Evolutionary conservation across 225 moss, liverwort and hornwort genomes (phyloP).

Genomic region (Ulota crispa): DNA sequence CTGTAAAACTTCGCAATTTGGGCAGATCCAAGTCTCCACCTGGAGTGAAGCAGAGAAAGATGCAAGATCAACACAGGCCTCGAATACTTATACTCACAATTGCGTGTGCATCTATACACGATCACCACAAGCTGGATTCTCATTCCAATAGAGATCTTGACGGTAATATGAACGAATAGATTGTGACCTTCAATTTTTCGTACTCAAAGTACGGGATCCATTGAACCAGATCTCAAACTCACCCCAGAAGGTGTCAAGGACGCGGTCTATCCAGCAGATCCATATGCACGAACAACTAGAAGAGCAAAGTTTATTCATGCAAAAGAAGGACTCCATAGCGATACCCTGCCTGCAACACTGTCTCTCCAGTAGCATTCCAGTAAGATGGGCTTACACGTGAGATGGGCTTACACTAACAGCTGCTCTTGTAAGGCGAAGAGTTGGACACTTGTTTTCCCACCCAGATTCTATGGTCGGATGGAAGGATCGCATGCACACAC

Average conservation of each 20-base stretch:
- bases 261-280: conserved; percentile 5
- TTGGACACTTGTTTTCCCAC: conserved; percentile 55
- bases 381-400: conserved; percentile 42
- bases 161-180: background rate
- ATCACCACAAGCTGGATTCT: background rate
- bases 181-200: background rate
- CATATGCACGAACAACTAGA: background rate
- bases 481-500: conserved; percentile 60
- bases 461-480: conserved; percentile 63
- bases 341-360: conserved; percentile 1
- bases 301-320: conserved; percentile 8
- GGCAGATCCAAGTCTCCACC: conserved; percentile 57
- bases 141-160: background rate
- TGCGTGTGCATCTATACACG: background rate
- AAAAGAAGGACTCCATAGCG: background rate
- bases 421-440: conserved; percentile 61
- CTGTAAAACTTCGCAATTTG: conserved; percentile 50
- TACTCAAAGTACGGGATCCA: background rate
- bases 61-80: conserved; percentile 14
- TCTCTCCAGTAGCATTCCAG: background rate
- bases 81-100: background rate
- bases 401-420: conserved; percentile 57
- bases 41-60: conserved; percentile 25
- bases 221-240: background rate
- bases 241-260: background rate